A percentile compares a stretch with the other conserved stretches of the same genome.
These are phyloP conservation scores for Saccharomycopsis hybrid DNA, from an alignment of 1,139 yeast genomes.

Conservation along the genomic window DNA sequence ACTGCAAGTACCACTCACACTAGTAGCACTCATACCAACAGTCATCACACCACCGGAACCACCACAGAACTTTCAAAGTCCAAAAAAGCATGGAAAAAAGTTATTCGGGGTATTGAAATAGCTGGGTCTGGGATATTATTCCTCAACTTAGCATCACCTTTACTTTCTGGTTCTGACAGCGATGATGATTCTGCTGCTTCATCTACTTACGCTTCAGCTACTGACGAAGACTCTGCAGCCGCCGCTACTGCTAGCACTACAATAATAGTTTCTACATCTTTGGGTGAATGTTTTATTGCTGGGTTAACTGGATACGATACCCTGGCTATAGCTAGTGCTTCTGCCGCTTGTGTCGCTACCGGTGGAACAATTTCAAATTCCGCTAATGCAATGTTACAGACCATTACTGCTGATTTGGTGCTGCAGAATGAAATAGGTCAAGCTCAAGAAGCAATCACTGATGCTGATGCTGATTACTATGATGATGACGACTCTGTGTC, in stretches of 20 bases:
- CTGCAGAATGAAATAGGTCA: neutral
- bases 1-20: no score
- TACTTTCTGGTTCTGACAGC: neutral
- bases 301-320: slow-evolving; percentile 9
- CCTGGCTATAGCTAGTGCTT: slow-evolving; percentile 1
- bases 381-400: slow-evolving; percentile 1
- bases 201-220: neutral
- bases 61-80: neutral
- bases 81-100: slow-evolving; percentile 2
- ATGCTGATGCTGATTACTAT: neutral
- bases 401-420: neutral
- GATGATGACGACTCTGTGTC: neutral
- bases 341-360: slow-evolving; percentile 11
- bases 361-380: slow-evolving; percentile 5
- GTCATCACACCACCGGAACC: neutral
- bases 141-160: slow-evolving; percentile 3
- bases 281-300: slow-evolving; percentile 10
- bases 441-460: neutral
- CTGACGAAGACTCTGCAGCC: neutral
- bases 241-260: neutral
- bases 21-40: no score
- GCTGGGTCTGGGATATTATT: slow-evolving; percentile 9
- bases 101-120: neutral
- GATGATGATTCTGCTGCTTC: neutral
- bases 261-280: slow-evolving; percentile 5